Evolutionary conservation across 768 basidiomycete species (phyloP), one percentile per base, ranked within the genome.

Genomic region (Amanita phalloides): DNA sequence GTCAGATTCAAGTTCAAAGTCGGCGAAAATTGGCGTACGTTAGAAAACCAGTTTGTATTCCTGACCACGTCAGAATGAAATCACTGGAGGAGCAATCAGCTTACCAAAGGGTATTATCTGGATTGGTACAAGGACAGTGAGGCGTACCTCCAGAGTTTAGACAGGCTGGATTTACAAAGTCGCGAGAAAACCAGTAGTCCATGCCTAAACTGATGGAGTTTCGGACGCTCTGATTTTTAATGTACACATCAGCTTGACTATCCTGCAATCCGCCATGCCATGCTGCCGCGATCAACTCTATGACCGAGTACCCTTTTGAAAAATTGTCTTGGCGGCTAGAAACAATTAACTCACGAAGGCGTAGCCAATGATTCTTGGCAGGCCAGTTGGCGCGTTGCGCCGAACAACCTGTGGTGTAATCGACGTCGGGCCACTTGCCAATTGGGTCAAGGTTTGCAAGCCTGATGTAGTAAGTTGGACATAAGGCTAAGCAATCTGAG

Each of bases 311-410:
- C 17, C 44, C 25, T 23, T 42, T 9, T 25, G 25, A 25, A 25
- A 57, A 10, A 11, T 57, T 9, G 54, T 44, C 48, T 8, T 45
- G 33, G 14, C 14, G 5, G 11, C 3, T 41, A 2, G 11, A n/a
- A 28, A 3, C 37, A 62, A 71, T 41, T n/a, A 55, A 80, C 80
- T 38, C 64, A 62, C 78, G 79, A 84, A 28, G 28, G 28, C 28
- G 28, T 28, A 28, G 28, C 28, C 28, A 28, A 55, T 85, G 82
- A 1, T 55, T 61, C 61, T 78, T 70, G 10, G 82, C 82, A 7
- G 82, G 82, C 84, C 84, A 86, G 56, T 82, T 86, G 4, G 82
- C 83, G 82, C 83, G 70, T 50, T 73, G 73, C 5, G 80, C 84
- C 38, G 62, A 60, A 55, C 84, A 86, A 6, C 84, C 84, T 20